Base-by-base conservation (phyloP, 768 basidiomycete species). In the Mrakia gelida region DNA sequence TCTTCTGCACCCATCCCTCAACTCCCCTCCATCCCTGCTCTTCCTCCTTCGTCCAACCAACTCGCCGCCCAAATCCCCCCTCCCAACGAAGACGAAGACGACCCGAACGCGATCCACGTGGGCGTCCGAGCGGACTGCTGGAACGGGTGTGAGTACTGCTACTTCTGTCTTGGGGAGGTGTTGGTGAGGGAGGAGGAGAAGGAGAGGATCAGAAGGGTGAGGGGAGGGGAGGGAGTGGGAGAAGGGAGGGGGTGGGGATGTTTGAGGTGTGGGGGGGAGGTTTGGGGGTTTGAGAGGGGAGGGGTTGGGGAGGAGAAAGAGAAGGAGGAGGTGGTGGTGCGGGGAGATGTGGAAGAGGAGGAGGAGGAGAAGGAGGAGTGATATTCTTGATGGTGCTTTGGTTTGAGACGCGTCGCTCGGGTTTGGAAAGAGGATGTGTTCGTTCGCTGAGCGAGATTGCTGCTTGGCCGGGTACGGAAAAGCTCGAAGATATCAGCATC, bases 101-200 rank as follows among this genome's bases (percentile, higher is more conserved):
- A 93, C 3, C 89, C 96, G 79, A 87, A 91, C 81, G 91, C 90
- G 63, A 91, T 95, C 0, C 98, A 96, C 82, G 85, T 91, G 71
- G 90, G 94, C 34, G 82, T 82, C 21, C 79, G 81, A 59, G 83
- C 82, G n/a, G 81, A 83, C 75, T 85, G 84, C 49, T 90, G 91
- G 43, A 95, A 92, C 80, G 91, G 89, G 10, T 94, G 97, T 82
- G 83, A 89, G 21, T 99, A 95, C 85, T 98, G 97, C 85, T 99
- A 98, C 84, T 91, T 91, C 81, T 99, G 97, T 84, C 87, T 98
- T 61, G 89, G 93, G 21, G 92, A 92, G 82, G 89, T 90, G 79
- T 88, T 98, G 86, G 87, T 93, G 81, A 89, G 78, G 30, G 32
- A 49, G 32, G 62, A 61, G 38, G 73, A 63, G 71, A 59, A 16